Evolutionary conservation across 2,329 filamentous ascomycete genomes (phyloP).

Genomic region (Aspergillus piperis): DNA sequence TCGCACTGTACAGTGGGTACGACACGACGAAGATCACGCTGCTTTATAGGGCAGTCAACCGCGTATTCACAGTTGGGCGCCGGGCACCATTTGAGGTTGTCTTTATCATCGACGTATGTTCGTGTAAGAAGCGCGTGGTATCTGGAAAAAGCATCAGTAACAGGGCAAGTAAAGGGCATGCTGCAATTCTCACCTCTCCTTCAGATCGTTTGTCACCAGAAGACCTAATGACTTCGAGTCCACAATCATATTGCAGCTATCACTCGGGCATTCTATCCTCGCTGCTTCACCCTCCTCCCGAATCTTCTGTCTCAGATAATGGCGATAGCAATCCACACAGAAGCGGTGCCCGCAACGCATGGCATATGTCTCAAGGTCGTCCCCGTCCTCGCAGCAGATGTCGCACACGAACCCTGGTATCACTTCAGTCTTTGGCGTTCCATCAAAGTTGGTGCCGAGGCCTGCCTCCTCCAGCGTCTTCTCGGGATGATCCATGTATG

Average conservation of each 20-base stretch:
- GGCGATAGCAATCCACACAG: slow-evolving; percentile 87
- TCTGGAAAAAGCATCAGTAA: slow-evolving; percentile 44
- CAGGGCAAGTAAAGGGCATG: neutral
- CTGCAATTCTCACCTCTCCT: slow-evolving; percentile 50
- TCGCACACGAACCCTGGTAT: slow-evolving; percentile 83
- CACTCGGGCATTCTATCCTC: slow-evolving; percentile 87
- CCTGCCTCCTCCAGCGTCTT: slow-evolving; percentile 82
- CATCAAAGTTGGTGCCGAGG: slow-evolving; percentile 65
- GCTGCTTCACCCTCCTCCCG: slow-evolving; percentile 93
- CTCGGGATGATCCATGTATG: slow-evolving; percentile 88
- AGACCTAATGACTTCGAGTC: slow-evolving; percentile 85
- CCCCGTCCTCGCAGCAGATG: slow-evolving; percentile 91
- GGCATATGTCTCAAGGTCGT: slow-evolving; percentile 77
- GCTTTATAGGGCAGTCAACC: slow-evolving; percentile 83
- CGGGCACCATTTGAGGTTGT: slow-evolving; percentile 94
- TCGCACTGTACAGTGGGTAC: slow-evolving; percentile 88
- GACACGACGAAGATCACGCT: slow-evolving; percentile 78
- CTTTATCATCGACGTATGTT: slow-evolving; percentile 96
- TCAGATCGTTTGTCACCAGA: slow-evolving; percentile 62
- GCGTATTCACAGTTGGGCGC: slow-evolving; percentile 96
- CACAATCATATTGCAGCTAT: slow-evolving; percentile 84
- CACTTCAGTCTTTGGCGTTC: slow-evolving; percentile 67
- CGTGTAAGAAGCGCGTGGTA: slow-evolving; percentile 86
- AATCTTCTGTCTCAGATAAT: slow-evolving; percentile 92
- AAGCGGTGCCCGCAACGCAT: slow-evolving; percentile 95